Percentiles rank a stretch among this genome's conserved stretches.
phyloP scores from a whole-genome alignment of 169 alveolate species.

The Blepharisma undulans region DNA sequence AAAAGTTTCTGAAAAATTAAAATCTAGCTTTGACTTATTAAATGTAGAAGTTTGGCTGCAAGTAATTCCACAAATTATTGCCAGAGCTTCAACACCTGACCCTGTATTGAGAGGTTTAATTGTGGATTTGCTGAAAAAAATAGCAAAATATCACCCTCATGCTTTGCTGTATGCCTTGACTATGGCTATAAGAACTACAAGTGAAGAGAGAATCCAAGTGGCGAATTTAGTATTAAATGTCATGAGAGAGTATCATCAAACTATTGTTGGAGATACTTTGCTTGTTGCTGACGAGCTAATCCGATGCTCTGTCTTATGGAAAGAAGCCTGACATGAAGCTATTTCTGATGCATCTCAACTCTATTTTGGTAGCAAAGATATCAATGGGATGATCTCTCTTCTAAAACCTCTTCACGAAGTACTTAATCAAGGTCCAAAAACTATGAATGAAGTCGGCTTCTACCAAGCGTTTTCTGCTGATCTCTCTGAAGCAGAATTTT shows the following conservation, averaged over 20 bases:
- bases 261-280: conserved; percentile 81
- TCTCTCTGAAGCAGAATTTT: conserved; percentile 81
- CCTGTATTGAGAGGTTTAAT: conserved; percentile 63
- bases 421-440: conserved; percentile 79
- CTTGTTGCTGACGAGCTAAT: conserved; percentile 85
- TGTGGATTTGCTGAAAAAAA: conserved; percentile 73
- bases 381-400: conserved; percentile 59
- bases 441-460: conserved; percentile 81
- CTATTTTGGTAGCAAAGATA: conserved; percentile 79
- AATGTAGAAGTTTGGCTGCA: conserved; percentile 84
- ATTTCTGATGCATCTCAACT: conserved; percentile 87
- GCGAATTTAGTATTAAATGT: conserved; percentile 73
- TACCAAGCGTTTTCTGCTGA: conserved; percentile 76
- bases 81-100: conserved; percentile 80
- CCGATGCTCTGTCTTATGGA: conserved; percentile 84
- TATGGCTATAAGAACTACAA: conserved; percentile 81
- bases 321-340: conserved; percentile 90
- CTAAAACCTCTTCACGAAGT: conserved; percentile 78
- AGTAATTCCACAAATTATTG: conserved; percentile 87
- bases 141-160: conserved; percentile 82
- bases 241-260: conserved; percentile 51
- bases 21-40: conserved; percentile 74
- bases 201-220: conserved; percentile 71
- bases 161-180: conserved; percentile 85
- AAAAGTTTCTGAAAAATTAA: conserved; percentile 71